These are phyloP conservation scores for Leccinum arenicola DNA, from an alignment of 768 basidiomycete species.

Conservation along the genomic window DNA sequence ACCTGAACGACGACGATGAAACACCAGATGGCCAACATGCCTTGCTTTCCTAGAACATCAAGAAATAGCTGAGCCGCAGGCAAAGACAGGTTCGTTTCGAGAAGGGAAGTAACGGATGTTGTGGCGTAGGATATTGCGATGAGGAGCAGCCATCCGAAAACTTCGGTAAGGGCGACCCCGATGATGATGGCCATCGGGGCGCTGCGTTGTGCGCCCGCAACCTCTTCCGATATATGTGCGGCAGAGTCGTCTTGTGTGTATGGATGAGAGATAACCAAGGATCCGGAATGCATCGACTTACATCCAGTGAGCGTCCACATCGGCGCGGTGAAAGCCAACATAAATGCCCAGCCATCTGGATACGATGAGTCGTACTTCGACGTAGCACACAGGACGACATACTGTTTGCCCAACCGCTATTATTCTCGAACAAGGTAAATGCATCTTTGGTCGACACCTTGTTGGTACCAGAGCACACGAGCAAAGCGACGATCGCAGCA, in stretches of 20 bases:
- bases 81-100: constrained; percentile 51
- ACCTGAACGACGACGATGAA: constrained; percentile 64
- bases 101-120: constrained; percentile 47
- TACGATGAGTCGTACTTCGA: background rate
- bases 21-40: constrained; percentile 72
- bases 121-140: constrained; percentile 67
- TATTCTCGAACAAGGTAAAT: constrained; percentile 69
- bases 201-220: constrained; percentile 56
- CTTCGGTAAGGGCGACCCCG: constrained; percentile 58
- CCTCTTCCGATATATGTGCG: constrained; percentile 73
- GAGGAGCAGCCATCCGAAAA: constrained; percentile 60
- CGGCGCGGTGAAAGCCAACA: constrained; percentile 67
- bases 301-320: constrained; percentile 83
- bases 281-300: constrained; percentile 30
- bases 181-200: constrained; percentile 70
- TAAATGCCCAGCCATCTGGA: constrained; percentile 69
- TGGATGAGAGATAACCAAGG: background rate
- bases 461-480: constrained; percentile 53
- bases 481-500: constrained; percentile 59
- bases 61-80: constrained; percentile 74
- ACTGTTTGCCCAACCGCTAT: constrained; percentile 66
- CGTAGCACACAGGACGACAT: constrained; percentile 13
- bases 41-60: constrained; percentile 60
- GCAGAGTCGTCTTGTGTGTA: constrained; percentile 62
- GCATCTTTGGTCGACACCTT: constrained; percentile 66